phyloP scores from a whole-genome alignment of 1,284 basidiomycete species.

The Sutorius eximius region DNA sequence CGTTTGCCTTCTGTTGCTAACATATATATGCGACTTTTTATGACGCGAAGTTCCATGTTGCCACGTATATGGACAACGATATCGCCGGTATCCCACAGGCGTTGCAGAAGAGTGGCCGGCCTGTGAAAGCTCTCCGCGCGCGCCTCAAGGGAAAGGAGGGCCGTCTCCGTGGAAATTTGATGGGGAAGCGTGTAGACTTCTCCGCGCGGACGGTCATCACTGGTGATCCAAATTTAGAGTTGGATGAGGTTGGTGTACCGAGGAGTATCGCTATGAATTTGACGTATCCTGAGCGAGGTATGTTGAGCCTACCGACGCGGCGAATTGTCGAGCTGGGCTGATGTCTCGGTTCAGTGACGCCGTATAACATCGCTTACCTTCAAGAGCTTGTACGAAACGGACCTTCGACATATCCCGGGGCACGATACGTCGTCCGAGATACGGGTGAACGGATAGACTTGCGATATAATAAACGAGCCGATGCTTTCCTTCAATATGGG shows the following conservation, averaged over 20 bases:
- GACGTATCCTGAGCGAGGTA: slow-evolving; percentile 95
- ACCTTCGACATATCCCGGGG: slow-evolving; percentile 94
- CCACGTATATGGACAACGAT: slow-evolving; percentile 99
- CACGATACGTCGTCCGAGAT: slow-evolving; percentile 96
- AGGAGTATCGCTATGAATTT: slow-evolving; percentile 96
- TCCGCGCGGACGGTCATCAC: slow-evolving; percentile 99
- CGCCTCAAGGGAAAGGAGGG: slow-evolving; percentile 99
- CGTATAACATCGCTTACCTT: slow-evolving; percentile 94
- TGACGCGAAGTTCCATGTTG: slow-evolving; percentile 84
- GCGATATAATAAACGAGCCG: slow-evolving; percentile 97
- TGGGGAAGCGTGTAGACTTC: slow-evolving; percentile 99
- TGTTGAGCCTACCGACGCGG: slow-evolving; percentile 20
- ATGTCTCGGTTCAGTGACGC: slow-evolving; percentile 68
- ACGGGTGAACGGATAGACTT: slow-evolving; percentile 98
- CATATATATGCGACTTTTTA: background rate
- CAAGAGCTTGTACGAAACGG: slow-evolving; percentile 98
- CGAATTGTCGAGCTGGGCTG: background rate
- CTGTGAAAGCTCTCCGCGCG: slow-evolving; percentile 97
- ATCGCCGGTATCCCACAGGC: slow-evolving; percentile 98
- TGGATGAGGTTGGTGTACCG: slow-evolving; percentile 99
- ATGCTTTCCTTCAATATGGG: slow-evolving; percentile 95
- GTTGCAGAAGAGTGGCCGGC: slow-evolving; percentile 95
- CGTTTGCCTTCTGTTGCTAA: slow-evolving; percentile 10
- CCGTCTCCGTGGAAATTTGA: slow-evolving; percentile 94
- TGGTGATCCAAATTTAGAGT: slow-evolving; percentile 94